A percentile compares a stretch with the other conserved stretches of the same genome.
These are phyloP conservation scores for Mycena albidolilacea DNA, from an alignment of 768 basidiomycete genomes.

Conservation along the genomic window DNA sequence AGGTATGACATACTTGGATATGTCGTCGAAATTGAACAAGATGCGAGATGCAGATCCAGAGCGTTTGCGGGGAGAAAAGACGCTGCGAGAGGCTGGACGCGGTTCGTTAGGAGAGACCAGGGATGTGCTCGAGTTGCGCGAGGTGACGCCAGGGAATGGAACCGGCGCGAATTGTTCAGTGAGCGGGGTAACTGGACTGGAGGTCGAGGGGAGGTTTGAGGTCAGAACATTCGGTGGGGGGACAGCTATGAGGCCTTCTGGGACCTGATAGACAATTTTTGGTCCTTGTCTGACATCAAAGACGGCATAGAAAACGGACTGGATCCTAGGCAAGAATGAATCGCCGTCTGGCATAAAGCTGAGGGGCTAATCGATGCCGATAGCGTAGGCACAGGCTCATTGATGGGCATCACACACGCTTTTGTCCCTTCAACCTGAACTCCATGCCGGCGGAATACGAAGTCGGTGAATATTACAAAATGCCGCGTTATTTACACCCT, in stretches of 20 bases:
- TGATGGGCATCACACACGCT: too few relatives aligned
- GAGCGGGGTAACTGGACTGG: slow-evolving; percentile 56
- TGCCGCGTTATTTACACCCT: slow-evolving; percentile 13
- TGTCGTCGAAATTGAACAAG: slow-evolving; percentile 91
- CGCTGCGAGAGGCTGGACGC: slow-evolving; percentile 59
- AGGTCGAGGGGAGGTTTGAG: slow-evolving; percentile 48
- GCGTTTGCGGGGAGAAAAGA: slow-evolving; percentile 63
- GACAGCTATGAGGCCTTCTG: slow-evolving; percentile 86
- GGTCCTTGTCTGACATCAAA: slow-evolving; percentile 92
- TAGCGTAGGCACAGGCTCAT: too few relatives aligned
- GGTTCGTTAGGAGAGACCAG: slow-evolving; percentile 62
- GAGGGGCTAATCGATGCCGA: too few relatives aligned
- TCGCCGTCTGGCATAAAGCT: slow-evolving; percentile 55
- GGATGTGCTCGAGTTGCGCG: slow-evolving; percentile 69
- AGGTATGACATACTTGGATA: slow-evolving; percentile 96
- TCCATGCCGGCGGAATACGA: slow-evolving; percentile 62
- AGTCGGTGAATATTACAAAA: slow-evolving; percentile 66
- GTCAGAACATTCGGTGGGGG: slow-evolving; percentile 49
- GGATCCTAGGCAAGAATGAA: slow-evolving; percentile 85
- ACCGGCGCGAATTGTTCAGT: slow-evolving; percentile 38
- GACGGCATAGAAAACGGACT: slow-evolving; percentile 94
- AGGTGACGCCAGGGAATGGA: slow-evolving; percentile 50
- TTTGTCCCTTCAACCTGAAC: too few relatives aligned
- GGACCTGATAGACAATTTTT: slow-evolving; percentile 93
- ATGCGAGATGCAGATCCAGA: slow-evolving; percentile 64